Conservation (phyloP, 176 grass and related monocot species). For the Oryza rufipogon region DNA sequence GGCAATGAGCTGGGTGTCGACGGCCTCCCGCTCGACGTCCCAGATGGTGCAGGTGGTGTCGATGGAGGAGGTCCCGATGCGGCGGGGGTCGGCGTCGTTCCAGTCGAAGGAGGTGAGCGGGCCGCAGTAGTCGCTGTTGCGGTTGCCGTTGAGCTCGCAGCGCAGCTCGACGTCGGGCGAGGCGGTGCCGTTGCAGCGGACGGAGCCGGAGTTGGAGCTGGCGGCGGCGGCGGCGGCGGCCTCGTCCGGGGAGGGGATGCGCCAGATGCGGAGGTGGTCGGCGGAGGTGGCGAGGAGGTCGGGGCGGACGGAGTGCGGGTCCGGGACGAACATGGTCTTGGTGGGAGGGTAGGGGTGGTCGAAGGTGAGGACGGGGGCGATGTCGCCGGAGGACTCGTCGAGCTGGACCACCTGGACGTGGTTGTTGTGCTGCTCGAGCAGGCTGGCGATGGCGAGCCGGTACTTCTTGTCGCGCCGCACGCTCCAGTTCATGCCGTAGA, state of each 20-base stretch:
- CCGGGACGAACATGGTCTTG: conserved; percentile 95
- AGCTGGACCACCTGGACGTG: conserved; percentile 94
- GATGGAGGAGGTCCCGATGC: conserved; percentile 86
- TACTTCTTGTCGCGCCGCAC: conserved; percentile 97
- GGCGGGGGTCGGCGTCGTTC: conserved; percentile 96
- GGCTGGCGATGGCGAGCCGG: conserved; percentile 93
- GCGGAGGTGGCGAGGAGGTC: conserved; percentile 99
- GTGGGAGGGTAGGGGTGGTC: conserved; percentile 95
- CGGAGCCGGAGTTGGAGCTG: conserved; percentile 37
- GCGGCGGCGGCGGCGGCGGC: background rate
- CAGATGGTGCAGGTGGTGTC: conserved; percentile 98
- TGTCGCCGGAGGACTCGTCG: conserved; percentile 90
- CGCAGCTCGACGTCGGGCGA: conserved; percentile 58
- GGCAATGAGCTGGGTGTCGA: conserved; percentile 97
- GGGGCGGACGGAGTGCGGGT: conserved; percentile 81
- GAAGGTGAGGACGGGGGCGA: conserved; percentile 87
- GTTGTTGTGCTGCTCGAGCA: conserved; percentile 77
- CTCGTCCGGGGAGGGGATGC: conserved; percentile 56
- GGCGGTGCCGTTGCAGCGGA: conserved; percentile 43
- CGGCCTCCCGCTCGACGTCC: conserved; percentile 91
- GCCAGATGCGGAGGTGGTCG: conserved; percentile 98
- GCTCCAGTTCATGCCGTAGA: conserved; percentile 99
- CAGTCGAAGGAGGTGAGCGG: conserved; percentile 97
- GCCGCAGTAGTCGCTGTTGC: conserved; percentile 94
- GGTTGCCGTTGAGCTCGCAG: conserved; percentile 85